These are phyloP conservation scores for Casaregolazyma lundiana DNA, from an alignment of 1,139 yeast genomes.

Conservation along the genomic window DNA sequence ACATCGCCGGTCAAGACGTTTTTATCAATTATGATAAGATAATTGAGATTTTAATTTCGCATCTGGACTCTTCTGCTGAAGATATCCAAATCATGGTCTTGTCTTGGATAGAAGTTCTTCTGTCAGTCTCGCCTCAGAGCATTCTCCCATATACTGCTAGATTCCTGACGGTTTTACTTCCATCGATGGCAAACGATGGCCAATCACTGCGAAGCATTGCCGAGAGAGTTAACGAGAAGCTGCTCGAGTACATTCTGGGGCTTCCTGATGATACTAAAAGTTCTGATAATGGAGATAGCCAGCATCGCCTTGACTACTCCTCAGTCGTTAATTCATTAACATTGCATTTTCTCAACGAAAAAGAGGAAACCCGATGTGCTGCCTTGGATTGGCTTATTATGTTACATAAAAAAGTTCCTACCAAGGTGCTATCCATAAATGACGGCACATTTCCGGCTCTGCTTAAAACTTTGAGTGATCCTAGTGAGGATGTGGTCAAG, in stretches of 20 bases:
- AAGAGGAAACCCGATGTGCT: conserved; percentile 78
- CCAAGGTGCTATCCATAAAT: conserved; percentile 50
- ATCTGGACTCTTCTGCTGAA: conserved; percentile 66
- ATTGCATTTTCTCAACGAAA: conserved; percentile 58
- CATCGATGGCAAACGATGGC: conserved; percentile 52
- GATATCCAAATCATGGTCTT: conserved; percentile 78
- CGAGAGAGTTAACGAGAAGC: conserved; percentile 46
- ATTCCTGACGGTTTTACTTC: conserved; percentile 51
- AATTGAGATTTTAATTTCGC: conserved; percentile 72
- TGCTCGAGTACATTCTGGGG: conserved; percentile 43
- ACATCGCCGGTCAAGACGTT: conserved; percentile 83
- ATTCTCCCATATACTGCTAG: conserved; percentile 64
- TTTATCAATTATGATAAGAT: conserved; percentile 76
- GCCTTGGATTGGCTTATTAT: conserved; percentile 89
- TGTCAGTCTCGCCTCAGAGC: conserved; percentile 72
- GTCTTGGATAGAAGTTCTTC: conserved; percentile 74
- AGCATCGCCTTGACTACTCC: conserved; percentile 45
- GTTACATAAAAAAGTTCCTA: conserved; percentile 70
- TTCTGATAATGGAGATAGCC: conserved; percentile 20
- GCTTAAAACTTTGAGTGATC: conserved; percentile 76
- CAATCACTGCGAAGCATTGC: conserved; percentile 52
- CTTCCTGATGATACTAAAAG: conserved; percentile 28
- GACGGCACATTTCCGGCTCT: conserved; percentile 73
- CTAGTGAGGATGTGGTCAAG: conserved; percentile 79
- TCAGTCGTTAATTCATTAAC: conserved; percentile 59